Evolutionary conservation across 257 asterid genomes (phyloP), one percentile per base, ranked within the genome.

Genomic region (Solanum medicagineum): DNA sequence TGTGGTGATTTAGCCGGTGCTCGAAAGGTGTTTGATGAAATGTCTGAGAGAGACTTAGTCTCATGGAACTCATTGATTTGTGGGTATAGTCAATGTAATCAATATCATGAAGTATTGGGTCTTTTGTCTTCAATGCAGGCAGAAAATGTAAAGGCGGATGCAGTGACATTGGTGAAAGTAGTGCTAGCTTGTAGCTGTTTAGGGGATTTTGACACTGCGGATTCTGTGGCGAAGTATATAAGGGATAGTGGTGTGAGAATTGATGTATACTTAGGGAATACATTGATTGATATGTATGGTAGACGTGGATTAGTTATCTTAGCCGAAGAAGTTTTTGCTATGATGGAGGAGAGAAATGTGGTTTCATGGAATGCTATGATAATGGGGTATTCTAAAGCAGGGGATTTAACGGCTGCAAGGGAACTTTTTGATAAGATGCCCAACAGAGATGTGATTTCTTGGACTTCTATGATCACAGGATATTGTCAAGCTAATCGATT

Each of bases 21-120:
- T 9, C 16, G 86, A 68, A 24, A 82, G 32, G 15, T 85, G 36
- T 88, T 90, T 40, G 89, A 88, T 74, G 91, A 85, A 84, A 88
- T 90, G 87, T 49, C 62, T 49, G 90, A 85, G 0, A 85, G 63
- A 80, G 92, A 90, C 71, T 84, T 88, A 71, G 86, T 88, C n/a
- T 88, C 92, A 51, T 90, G 92, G 92, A 90, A 88, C 81, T 90
- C 91, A 3, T 84, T 90, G 86, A 87, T 90, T 59, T 90, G 92
- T 53, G 92, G 92, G 73, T 90, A 90, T 84, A 66, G 88, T 80
- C 88, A 84, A 22, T 51, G 87, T 57, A 68, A 86, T 74, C 82
- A 62, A 71, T 85, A 42, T 79, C 47, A 54, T 84, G 89, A 88
- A 62, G 86, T 90, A 62, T 81, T 88, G 84, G 45, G 44, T 60